Conservation (phyloP, 805 yeast species). For the Nakazawaea anatomiae region DNA sequence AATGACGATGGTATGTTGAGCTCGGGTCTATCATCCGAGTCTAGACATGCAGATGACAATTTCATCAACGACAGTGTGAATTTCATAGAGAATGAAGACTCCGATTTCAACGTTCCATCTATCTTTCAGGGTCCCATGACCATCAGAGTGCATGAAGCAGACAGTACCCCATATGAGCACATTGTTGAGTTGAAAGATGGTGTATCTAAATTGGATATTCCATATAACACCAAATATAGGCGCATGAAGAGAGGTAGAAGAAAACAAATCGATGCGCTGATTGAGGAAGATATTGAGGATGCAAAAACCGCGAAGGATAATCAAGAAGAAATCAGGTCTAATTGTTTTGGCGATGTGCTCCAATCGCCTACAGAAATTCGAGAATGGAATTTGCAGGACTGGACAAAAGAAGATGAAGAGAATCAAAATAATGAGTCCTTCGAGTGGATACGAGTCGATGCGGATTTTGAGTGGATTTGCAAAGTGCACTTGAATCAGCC, state of each 20-base stretch:
- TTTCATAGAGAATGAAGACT: conserved; percentile 35
- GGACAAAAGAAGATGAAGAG: conserved; percentile 66
- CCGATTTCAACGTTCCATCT: conserved; percentile 31
- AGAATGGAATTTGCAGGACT: conserved; percentile 71
- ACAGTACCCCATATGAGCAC: conserved; percentile 98
- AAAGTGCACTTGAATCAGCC: conserved; percentile 78
- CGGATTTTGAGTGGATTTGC: conserved; percentile 96
- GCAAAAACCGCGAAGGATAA: conserved; percentile 19
- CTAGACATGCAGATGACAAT: conserved; percentile 19
- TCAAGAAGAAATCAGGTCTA: conserved; percentile 20
- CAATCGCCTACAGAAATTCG: conserved; percentile 51
- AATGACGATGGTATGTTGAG: conserved; percentile 6
- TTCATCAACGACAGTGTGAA: conserved; percentile 41
- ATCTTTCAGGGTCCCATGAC: conserved; percentile 94
- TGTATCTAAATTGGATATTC: conserved; percentile 84
- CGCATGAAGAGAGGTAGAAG: conserved; percentile 61
- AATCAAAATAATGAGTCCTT: conserved; percentile 75
- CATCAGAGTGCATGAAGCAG: conserved; percentile 93
- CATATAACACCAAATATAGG: conserved; percentile 89
- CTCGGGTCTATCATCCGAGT: conserved; percentile 12
- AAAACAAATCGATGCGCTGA: conserved; percentile 23
- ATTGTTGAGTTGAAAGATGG: conserved; percentile 86
- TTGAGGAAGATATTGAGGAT: conserved; percentile 38
- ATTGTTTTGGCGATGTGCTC: conserved; percentile 74
- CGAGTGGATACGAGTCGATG: conserved; percentile 97